A percentile compares a stretch with the other conserved stretches of the same genome.
Evolutionary conservation across 495 filamentous ascomycete genomes (phyloP).

Genomic region (Choiromyces venosus): DNA sequence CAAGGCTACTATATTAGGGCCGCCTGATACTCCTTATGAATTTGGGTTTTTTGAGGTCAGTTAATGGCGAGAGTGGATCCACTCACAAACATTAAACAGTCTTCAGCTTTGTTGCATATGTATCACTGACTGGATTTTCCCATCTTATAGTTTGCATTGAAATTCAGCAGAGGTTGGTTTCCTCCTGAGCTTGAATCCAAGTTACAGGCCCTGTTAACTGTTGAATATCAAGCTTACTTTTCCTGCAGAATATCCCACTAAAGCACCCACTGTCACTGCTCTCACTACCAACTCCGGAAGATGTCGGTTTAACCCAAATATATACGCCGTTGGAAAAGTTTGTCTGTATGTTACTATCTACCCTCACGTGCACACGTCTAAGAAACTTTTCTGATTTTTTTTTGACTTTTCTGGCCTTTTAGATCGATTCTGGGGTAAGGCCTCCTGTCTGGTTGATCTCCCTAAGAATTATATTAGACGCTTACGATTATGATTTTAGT

Average conservation of each 20-base stretch:
- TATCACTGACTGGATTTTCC: slow-evolving; percentile 1
- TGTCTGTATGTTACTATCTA: slow-evolving; percentile 61
- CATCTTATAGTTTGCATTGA: slow-evolving; percentile 54
- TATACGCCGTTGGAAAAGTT: slow-evolving; percentile 84
- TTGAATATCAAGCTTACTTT: slow-evolving; percentile 6
- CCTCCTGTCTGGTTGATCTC: slow-evolving; percentile 26
- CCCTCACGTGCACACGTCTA: not conserved
- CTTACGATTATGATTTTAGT: slow-evolving; percentile 48
- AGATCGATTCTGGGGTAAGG: slow-evolving; percentile 87
- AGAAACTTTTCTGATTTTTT: slow-evolving; percentile 4
- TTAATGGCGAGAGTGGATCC: not conserved
- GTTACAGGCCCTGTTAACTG: slow-evolving; percentile 11
- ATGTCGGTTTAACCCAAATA: slow-evolving; percentile 93
- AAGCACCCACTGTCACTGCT: slow-evolving; percentile 66
- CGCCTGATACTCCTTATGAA: slow-evolving; percentile 92
- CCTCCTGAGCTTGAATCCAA: not conserved
- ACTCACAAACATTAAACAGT: not conserved
- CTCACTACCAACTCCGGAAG: slow-evolving; percentile 81
- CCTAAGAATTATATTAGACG: not conserved
- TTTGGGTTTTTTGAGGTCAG: slow-evolving; percentile 92
- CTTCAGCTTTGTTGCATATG: not conserved
- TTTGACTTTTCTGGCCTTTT: slow-evolving; percentile 26
- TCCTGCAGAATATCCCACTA: slow-evolving; percentile 74
- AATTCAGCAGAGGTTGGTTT: slow-evolving; percentile 59
- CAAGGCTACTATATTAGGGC: slow-evolving; percentile 81